Percentiles rank a stretch among this genome's conserved stretches.
phyloP scores from a whole-genome alignment of 176 grass and related monocot genomes.

The Avena sativa region DNA sequence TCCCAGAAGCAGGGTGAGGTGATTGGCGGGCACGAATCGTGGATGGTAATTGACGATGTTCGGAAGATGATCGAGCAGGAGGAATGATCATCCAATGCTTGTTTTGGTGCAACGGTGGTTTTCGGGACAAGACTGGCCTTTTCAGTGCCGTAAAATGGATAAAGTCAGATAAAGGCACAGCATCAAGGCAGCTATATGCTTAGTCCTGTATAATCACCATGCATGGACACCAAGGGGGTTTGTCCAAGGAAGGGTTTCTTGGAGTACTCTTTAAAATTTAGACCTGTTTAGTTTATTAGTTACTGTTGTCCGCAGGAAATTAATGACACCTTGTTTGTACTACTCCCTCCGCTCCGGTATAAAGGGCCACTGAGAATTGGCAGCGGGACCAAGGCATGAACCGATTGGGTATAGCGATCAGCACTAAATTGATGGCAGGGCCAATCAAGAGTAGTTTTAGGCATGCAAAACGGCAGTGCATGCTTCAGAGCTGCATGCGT shows the following conservation, averaged over 20 bases:
- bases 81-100: constrained; percentile 48
- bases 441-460: too few relatives aligned
- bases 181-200: background rate
- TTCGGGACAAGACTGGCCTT: background rate
- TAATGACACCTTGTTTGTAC: constrained; percentile 29
- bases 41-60: constrained; percentile 81
- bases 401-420: too few relatives aligned
- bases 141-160: background rate
- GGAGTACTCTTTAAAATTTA: background rate
- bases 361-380: too few relatives aligned
- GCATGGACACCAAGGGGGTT: constrained; percentile 8
- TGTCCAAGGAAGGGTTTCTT: background rate
- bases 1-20: constrained; percentile 68
- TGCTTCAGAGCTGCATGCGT: too few relatives aligned
- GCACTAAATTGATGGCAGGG: too few relatives aligned
- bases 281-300: background rate
- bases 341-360: too few relatives aligned
- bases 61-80: constrained; percentile 84
- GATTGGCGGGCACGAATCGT: constrained; percentile 79
- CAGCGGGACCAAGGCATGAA: too few relatives aligned
- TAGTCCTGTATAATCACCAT: background rate
- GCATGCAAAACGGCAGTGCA: too few relatives aligned
- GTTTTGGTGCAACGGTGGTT: background rate
- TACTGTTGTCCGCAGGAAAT: background rate
- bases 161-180: background rate